Evolutionary conservation across 495 filamentous ascomycete genomes (phyloP).

Genomic region (Penicillium herquei): DNA sequence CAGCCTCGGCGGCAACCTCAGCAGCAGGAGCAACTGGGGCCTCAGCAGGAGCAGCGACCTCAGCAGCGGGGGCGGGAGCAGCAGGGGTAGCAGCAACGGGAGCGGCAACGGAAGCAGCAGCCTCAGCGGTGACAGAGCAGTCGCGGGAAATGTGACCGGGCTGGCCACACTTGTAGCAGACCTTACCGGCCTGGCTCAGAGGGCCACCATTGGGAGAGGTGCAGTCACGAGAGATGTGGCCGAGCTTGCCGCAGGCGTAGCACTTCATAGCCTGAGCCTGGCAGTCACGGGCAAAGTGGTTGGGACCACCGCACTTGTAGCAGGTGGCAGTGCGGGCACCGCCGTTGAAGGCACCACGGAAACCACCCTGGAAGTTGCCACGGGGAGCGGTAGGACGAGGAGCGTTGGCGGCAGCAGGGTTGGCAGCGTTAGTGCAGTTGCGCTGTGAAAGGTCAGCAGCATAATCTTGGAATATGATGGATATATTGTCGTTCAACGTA

Average conservation of each 20-base stretch:
- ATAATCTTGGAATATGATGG: neutral
- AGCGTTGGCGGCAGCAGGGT: conserved; percentile 54
- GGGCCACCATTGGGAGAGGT: conserved; percentile 96
- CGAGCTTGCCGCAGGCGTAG: conserved; percentile 98
- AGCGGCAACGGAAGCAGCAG: conserved; percentile 23
- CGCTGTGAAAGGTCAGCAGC: conserved; percentile 51
- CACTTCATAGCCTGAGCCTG: conserved; percentile 99
- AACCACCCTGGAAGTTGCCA: conserved; percentile 20
- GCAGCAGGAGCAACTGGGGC: conserved; percentile 35
- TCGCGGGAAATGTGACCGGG: conserved; percentile 95
- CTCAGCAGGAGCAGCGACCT: conserved; percentile 43
- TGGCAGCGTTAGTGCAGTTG: conserved; percentile 74
- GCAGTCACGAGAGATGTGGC: conserved; percentile 97
- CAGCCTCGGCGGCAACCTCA: conserved; percentile 38
- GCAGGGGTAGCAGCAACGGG: conserved; percentile 39
- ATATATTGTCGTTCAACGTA: conserved; percentile 33
- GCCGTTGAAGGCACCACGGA: conserved; percentile 68
- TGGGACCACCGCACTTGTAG: conserved; percentile 99
- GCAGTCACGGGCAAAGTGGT: conserved; percentile 98
- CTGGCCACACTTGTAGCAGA: conserved; percentile 96
- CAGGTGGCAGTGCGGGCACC: conserved; percentile 84
- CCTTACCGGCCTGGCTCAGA: conserved; percentile 93
- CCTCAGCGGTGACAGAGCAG: conserved; percentile 66
- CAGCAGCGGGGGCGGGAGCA: conserved; percentile 31
- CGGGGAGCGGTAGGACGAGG: conserved; percentile 59